Evolutionary conservation across 176 grass and related monocot genomes (phyloP).

Genomic region (Canna indica): DNA sequence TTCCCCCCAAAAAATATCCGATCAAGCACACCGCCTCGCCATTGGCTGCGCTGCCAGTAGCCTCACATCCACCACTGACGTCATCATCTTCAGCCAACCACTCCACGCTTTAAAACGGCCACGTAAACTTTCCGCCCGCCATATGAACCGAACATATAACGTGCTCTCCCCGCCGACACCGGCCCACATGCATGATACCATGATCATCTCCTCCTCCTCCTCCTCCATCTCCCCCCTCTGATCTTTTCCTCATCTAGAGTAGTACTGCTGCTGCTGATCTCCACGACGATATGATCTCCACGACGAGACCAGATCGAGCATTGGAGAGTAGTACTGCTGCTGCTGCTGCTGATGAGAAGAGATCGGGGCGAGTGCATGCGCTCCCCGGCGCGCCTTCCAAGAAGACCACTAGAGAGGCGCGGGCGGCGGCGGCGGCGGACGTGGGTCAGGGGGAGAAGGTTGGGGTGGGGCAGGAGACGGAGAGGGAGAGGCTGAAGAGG

Average conservation of each 20-base stretch:
- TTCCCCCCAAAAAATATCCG: conserved; percentile 10
- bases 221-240: background rate
- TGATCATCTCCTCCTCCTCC: background rate
- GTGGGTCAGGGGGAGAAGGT: background rate
- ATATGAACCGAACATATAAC: background rate
- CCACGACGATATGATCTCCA: too few relatives aligned
- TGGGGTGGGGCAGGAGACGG: background rate
- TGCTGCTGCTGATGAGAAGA: background rate
- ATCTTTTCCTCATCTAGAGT: background rate
- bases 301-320: too few relatives aligned
- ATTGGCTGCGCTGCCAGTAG: background rate
- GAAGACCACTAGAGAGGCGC: background rate
- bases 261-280: too few relatives aligned
- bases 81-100: background rate
- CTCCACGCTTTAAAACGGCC: background rate
- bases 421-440: background rate
- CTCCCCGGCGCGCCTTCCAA: too few relatives aligned
- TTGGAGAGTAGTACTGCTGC: background rate
- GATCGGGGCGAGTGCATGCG: background rate
- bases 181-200: background rate
- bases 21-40: background rate
- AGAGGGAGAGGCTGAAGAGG: conserved; percentile 37
- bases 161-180: conserved; percentile 6
- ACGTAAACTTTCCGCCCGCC: background rate
- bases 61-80: background rate